Base-by-base conservation (phyloP, 306 rosid genomes). In the Biancaea sappan region DNA sequence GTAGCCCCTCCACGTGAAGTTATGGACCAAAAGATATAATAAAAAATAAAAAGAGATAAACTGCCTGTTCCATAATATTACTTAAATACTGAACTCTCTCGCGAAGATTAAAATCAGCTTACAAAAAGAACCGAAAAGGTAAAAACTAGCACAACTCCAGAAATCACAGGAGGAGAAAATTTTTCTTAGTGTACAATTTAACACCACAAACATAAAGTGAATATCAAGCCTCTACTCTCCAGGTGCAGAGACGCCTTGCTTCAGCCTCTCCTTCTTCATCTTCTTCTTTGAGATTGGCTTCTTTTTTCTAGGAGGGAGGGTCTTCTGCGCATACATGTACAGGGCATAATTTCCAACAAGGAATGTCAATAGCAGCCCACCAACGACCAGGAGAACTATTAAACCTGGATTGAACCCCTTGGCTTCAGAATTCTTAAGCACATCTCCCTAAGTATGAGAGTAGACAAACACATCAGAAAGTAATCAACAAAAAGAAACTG, bases 181-280 rank as follows among this genome's bases (percentile, higher is more conserved):
- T 8, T 58, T 79, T 16, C 71, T 63, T 19, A 44, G 78, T 82
- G 72, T 73, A 80, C 52, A 68, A 67, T 66, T 75, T 66, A 71
- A 80, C 82, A 78, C 22, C 77, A 56, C 65, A 73, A 58, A 68
- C 53, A 44, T 56, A 47, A 48, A 69, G 52, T 18, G 50, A 68
- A 77, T 37, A 69, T 58, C 56, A 26, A 19, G 70, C 40, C 31
- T 64, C 82, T 86, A 95, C 82, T 95, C 99, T 78, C 99, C 99
- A 11, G 99, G 99, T 60, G 97, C 98, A 73, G 99, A 92, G 64
- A 92, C 84, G 8, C 99, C 99, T 85, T 95, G 97, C 92, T 83
- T 95, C 89, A 95, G 88, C 77, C 88, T 88, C 83, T 95, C 99
- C 82, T 15, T 95, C 69, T 81, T 92, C 88, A 95, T 86, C 91